Base-by-base conservation (phyloP, 2,329 filamentous ascomycete genomes). In the Aspergillus tanneri region DNA sequence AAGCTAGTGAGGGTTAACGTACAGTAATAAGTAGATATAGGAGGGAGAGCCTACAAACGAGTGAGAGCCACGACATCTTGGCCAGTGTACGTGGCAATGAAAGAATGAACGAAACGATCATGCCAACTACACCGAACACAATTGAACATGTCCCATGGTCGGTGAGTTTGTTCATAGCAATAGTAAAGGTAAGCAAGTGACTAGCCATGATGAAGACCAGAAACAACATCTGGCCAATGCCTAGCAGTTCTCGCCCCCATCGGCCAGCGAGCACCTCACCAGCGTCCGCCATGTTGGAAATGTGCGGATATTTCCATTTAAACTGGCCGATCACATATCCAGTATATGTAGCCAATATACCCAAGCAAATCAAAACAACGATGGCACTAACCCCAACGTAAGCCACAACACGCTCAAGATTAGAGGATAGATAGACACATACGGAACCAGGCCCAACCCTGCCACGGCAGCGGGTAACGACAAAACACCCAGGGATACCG, bases 141-240 rank as follows among this genome's bases (percentile, higher is more conserved):
- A 87, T 81, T 3, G 82, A 83, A 66, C 84, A 88, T 0, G 78
- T 76, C 0, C 75, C 79, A 53, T 85, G 77, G 3, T 79, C 66
- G 4, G 83, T 83, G 43, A 88, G 73, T 42, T 77, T 82, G 57
- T 83, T 83, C 67, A 88, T 80, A 56, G 85, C 85, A 58, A 88
- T 84, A 24, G 78, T 79, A 55, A 87, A 87, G 0, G 84, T 87
- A 52, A 88, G 71, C 43, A 86, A 75, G 68, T 90, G 87, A n/a
- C 84, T 86, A 25, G 80, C 83, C 68, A 86, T 83, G 57, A 87
- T 78, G 69, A 89, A 87, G 46, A 85, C 70, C 30, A 88, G 72
- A 66, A 87, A 82, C 14, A 88, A 67, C 8, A 79, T 71, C 57
- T 86, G 84, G 54, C 79, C 83, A 53, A 73, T 67, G 19, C 83